phyloP scores from a whole-genome alignment of 116 monocot species.

The Phalaenopsis hybrid region DNA sequence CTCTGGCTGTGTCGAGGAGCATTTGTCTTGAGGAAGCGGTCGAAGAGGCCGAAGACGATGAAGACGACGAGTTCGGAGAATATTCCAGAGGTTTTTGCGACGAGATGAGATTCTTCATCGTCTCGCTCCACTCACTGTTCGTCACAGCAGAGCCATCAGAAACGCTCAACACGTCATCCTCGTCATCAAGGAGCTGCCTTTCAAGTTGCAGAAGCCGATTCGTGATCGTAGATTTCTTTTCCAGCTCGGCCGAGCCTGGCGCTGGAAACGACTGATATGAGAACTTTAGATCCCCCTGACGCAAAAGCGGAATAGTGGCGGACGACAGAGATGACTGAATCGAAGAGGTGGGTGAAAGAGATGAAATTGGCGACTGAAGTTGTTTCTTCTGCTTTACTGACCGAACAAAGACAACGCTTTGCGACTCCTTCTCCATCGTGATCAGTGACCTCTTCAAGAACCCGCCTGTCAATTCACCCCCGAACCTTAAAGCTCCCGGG shows the following conservation, averaged over 20 bases:
- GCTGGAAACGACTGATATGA: not conserved
- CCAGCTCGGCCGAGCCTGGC: not conserved
- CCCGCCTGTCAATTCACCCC: constrained; percentile 20
- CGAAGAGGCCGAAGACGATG: too few relatives aligned
- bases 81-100: not conserved
- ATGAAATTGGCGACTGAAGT: constrained; percentile 4
- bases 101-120: constrained; percentile 25
- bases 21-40: too few relatives aligned
- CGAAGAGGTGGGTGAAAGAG: not conserved
- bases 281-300: not conserved
- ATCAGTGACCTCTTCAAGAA: constrained; percentile 27
- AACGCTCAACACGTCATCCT: constrained; percentile 13
- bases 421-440: constrained; percentile 28
- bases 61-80: too few relatives aligned
- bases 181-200: constrained; percentile 30
- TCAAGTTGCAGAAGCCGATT: constrained; percentile 31
- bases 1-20: too few relatives aligned
- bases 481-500: constrained; percentile 7
- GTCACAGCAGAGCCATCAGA: constrained; percentile 20
- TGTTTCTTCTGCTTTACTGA: constrained; percentile 31
- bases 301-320: too few relatives aligned
- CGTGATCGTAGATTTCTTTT: constrained; percentile 13
- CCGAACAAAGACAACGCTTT: constrained; percentile 20
- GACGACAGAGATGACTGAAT: not conserved
- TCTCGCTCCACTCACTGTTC: constrained; percentile 23